Evolutionary conservation across 495 filamentous ascomycete species (phyloP), one percentile per base, ranked within the genome.

Genomic region (Penicillium riverlandense): DNA sequence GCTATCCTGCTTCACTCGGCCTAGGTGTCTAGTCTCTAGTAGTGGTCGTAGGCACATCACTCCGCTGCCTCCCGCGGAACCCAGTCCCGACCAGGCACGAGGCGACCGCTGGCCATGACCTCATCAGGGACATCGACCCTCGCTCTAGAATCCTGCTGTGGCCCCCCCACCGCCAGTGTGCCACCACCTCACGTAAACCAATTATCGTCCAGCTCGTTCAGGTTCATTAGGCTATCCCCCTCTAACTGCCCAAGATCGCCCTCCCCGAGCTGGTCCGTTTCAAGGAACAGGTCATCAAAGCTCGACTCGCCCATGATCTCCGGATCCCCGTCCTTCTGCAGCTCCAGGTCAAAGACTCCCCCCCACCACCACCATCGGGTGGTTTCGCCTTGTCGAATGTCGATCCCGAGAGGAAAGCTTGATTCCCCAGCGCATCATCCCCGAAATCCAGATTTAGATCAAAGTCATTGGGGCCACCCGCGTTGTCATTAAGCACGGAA

Each of bases 251-350:
- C 56, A n/a, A 65, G 52, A 29, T 72, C 62, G 4, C 59, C 65
- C 10, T 58, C 63, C 8, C 52, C 67, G 35, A 69, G 41, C 39
- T 66, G 65, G 7, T 71, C 67, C 13, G 43, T 69, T 32, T 70
- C 70, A 59, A 73, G 59, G 48, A 77, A 76, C 13, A 75, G 40
- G 40, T 77, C 72, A 39, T 77, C 72, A 29, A 75, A 73, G 41
- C 55, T 75, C 2, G 72, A 72, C 51, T 70, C 68, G n/a, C 67
- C 64, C 59, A 71, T 70, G 14, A 67, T 53, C 48, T 73, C 68
- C 8, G 42, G 11, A 41, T 50, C 8, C 53, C 60, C 5, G 63
- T 46, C 35, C 63, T 64, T 27, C 22, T 63, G 55, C 12, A 73
- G 44, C 31, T 71, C 66, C 29, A 72, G 52, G 27, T 71, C 64